Conservation (phyloP, 2,329 filamentous ascomycete species). For the Nothophoma quercina region DNA sequence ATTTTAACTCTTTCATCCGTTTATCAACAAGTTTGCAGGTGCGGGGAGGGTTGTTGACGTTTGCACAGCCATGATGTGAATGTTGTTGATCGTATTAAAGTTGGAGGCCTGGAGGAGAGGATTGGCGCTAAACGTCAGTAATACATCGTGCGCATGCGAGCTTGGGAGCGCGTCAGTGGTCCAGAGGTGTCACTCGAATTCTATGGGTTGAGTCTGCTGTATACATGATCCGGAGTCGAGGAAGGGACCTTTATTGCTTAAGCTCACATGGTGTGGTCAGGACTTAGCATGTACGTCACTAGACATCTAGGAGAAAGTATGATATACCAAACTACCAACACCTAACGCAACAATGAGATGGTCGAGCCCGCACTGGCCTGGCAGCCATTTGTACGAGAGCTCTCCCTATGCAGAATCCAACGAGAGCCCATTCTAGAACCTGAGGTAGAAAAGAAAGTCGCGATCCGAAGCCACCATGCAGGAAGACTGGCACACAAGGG, state of each 20-base stretch:
- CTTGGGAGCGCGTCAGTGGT: not conserved
- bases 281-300: not conserved
- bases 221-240: too few relatives aligned
- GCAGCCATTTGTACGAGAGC: constrained; percentile 2
- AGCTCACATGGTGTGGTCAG: not conserved
- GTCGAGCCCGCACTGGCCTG: constrained; percentile 6
- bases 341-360: constrained; percentile 9
- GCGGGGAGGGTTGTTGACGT: not conserved
- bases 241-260: too few relatives aligned
- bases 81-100: constrained; percentile 14
- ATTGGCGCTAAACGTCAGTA: not conserved
- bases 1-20: not conserved
- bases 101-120: constrained; percentile 20
- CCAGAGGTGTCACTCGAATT: not conserved
- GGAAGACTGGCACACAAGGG: constrained; percentile 1
- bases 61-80: constrained; percentile 17
- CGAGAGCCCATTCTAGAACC: constrained; percentile 15
- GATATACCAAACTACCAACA: constrained; percentile 18
- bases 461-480: constrained; percentile 2
- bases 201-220: not conserved
- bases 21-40: not conserved
- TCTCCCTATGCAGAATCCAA: constrained; percentile 11
- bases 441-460: not conserved
- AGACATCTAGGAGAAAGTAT: constrained; percentile 4
- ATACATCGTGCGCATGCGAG: not conserved